Base-by-base conservation (phyloP, 768 basidiomycete species). In the Tricholoma terreum region DNA sequence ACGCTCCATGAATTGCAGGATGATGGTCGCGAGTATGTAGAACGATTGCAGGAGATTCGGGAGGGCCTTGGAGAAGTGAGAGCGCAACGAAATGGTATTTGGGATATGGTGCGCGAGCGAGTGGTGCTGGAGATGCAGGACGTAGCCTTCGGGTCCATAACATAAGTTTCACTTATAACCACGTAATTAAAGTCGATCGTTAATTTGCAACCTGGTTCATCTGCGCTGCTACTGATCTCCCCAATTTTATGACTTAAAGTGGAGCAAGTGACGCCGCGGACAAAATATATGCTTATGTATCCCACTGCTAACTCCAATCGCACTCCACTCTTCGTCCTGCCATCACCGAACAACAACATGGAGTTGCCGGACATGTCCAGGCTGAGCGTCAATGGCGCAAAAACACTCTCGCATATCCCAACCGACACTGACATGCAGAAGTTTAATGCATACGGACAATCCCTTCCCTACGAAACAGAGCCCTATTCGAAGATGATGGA, bases 21-120 rank as follows among this genome's bases (percentile, higher is more conserved):
- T 65, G 92, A 94, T 63, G 89, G 88, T 5, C 78, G 90, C 45
- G 92, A 94, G 70, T 94, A 94, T 66, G 84, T 89, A 5, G 92
- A 93, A 65, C 82, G 92, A 24, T 71, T 94, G 54, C 83, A 89
- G 64, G 92, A 94, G 68, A 90, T 94, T 54, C 73, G 92, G 53
- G 90, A 94, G 62, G 84, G 84, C 2, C 69, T 94, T 55, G 92
- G 92, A 5, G 86, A 89, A 61, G 81, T 89, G 30, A 76, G 85
- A 54, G 80, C 81, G 2, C 89, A 92, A 67, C 77, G 91, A 54
- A 80, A 87, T 66, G 76, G 79, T 9, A 79, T 94, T 17, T 94
- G 92, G 92, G 80, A 84, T 57, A 70, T 85, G 67, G 86, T 92
- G 52, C 82, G 92, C 57, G 83, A 86, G 69, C 80, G 82, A 57